A percentile compares a stretch with the other conserved stretches of the same genome.
Evolutionary conservation across 2,329 filamentous ascomycete species (phyloP).

Genomic region (Cadophora sp.): DNA sequence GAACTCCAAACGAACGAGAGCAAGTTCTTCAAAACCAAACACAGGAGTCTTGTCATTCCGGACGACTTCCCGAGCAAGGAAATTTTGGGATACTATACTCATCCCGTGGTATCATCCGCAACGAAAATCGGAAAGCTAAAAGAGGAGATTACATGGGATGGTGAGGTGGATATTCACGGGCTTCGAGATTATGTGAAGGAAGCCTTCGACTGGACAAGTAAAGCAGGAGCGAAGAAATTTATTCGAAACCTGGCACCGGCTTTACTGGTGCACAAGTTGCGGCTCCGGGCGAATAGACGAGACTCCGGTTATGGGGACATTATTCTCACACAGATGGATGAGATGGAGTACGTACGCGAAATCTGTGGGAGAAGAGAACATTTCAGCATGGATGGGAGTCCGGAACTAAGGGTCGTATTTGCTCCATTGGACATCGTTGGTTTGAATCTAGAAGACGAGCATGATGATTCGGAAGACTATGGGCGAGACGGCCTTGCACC

Average conservation of each 20-base stretch:
- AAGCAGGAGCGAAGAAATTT: constrained; percentile 82
- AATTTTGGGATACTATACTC: constrained; percentile 84
- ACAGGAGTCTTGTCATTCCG: constrained; percentile 77
- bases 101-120: constrained; percentile 78
- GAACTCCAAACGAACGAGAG: constrained; percentile 86
- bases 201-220: constrained; percentile 85
- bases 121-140: constrained; percentile 62
- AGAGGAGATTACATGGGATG: constrained; percentile 64
- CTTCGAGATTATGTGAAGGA: constrained; percentile 78
- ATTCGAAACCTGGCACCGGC: constrained; percentile 80
- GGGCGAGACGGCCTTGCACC: constrained; percentile 63
- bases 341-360: constrained; percentile 64
- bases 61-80: constrained; percentile 81
- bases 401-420: constrained; percentile 81
- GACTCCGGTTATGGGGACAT: constrained; percentile 45
- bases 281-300: constrained; percentile 49
- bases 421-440: constrained; percentile 78
- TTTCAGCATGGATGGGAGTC: constrained; percentile 74
- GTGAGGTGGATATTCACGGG: constrained; percentile 66
- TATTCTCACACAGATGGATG: constrained; percentile 51
- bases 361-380: constrained; percentile 75
- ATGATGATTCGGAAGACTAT: constrained; percentile 54
- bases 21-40: constrained; percentile 78
- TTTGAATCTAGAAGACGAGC: constrained; percentile 76
- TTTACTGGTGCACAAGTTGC: constrained; percentile 69